These are phyloP conservation scores for Metroxylon sagu DNA, from an alignment of 176 grass and related monocot genomes.

Conservation along the genomic window DNA sequence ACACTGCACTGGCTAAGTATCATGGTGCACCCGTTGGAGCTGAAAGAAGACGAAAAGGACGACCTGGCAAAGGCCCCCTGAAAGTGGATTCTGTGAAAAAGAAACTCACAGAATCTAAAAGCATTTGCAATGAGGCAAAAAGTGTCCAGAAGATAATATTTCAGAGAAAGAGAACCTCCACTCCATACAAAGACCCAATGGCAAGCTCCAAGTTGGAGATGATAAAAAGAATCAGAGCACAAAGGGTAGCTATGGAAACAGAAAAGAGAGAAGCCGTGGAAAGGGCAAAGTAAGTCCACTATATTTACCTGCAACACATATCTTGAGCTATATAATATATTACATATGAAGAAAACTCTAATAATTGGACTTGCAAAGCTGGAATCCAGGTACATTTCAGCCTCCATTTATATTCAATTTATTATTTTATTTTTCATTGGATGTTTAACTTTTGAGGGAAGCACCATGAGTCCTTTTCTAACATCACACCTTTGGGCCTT, in stretches of 20 bases:
- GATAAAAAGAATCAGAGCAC: conserved; percentile 75
- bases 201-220: conserved; percentile 67
- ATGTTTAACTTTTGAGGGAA: too few species aligned
- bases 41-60: conserved; percentile 44
- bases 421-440: too few species aligned
- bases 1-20: conserved; percentile 57
- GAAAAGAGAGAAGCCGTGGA: conserved; percentile 60
- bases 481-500: too few species aligned
- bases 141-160: conserved; percentile 13
- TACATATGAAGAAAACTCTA: too few species aligned
- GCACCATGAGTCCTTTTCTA: too few species aligned
- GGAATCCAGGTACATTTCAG: too few species aligned
- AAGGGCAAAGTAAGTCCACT: conserved; percentile 59
- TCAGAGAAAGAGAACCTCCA: conserved; percentile 50
- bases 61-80: conserved; percentile 23
- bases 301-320: background rate
- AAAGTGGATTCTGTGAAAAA: conserved; percentile 27
- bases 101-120: conserved; percentile 27
- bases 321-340: background rate
- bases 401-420: too few species aligned
- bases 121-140: conserved; percentile 13
- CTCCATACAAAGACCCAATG: conserved; percentile 84
- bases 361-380: too few species aligned
- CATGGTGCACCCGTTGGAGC: conserved; percentile 38
- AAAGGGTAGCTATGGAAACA: conserved; percentile 50